Evolutionary conservation across 2,329 filamentous ascomycete species (phyloP), one percentile per base, ranked within the genome.

Genomic region (Diaporthe sp.): DNA sequence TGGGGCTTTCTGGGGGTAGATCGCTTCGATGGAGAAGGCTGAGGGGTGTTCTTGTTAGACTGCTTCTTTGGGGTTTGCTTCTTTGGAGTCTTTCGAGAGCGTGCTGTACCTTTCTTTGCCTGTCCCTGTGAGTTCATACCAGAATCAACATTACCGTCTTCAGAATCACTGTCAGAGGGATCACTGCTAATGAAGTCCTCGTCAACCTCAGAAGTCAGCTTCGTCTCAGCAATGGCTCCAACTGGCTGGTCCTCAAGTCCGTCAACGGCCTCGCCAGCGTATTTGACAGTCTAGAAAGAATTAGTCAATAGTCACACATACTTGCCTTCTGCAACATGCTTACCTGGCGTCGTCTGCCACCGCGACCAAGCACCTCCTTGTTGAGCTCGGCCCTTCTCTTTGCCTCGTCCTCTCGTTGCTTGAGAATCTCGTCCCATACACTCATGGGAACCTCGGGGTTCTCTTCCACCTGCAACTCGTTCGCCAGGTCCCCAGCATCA

Each of bases 381-480:
- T 92, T 91, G 22, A 86, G 88, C 46, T 92, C 92, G 10, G 92
- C 92, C 79, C 95, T 92, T 74, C 91, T 91, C n/a, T 91, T 89
- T 3, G 95, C 96, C 73, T 93, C 92, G 57, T 91, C 92, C 83
- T 98, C 95, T 77, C 97, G 92, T 81, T 97, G 91, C 72, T 92
- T 92, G 49, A 99, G 87, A 76, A 99, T 98, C 79, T 93, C 93
- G 72, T 98, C 95, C 97, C 97, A 99, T 0, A 97, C 91, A 49
- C 91, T 92, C 19, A 90, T 89, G 80, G 92, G 92, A 13, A 92
- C 87, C 10, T 87, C 83, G 7, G 89, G 86, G 9, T 90, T 88
- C 37, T 90, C 87, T 2, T 88, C 86, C 8, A 86, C 85, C 34
- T 90, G 87, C 31, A 94, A 82, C 34, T 91, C 88, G 25, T 94